phyloP scores from a whole-genome alignment of 2,329 filamentous ascomycete species.

The Ilyonectria robusta region DNA sequence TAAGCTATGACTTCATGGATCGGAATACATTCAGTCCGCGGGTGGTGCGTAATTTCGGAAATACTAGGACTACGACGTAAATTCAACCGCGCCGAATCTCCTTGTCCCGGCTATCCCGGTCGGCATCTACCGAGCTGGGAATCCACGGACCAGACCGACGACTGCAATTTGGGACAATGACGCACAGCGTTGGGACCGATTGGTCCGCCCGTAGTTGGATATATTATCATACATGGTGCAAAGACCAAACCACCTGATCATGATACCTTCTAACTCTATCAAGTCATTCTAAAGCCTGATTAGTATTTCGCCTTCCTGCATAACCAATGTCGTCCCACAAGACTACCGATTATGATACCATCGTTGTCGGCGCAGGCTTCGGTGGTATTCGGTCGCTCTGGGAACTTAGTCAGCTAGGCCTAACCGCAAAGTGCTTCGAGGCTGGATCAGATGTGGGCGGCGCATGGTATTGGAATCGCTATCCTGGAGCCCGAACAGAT shows the following conservation, averaged over 20 bases:
- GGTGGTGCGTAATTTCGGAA: neutral
- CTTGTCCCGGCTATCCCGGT: slow-evolving; percentile 7
- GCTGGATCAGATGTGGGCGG: slow-evolving; percentile 35
- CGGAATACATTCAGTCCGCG: too few species aligned
- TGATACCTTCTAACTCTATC: neutral
- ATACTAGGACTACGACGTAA: neutral
- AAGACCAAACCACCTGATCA: neutral
- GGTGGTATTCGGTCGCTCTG: slow-evolving; percentile 27
- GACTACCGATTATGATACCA: slow-evolving; percentile 13
- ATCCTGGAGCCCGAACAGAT: slow-evolving; percentile 35
- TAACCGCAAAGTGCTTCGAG: slow-evolving; percentile 27
- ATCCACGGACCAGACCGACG: neutral
- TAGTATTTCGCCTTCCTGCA: neutral
- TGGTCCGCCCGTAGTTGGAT: too few species aligned
- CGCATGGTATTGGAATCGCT: slow-evolving; percentile 38
- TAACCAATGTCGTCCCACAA: slow-evolving; percentile 1
- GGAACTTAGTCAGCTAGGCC: slow-evolving; percentile 25
- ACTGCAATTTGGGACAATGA: too few species aligned
- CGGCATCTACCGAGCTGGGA: neutral
- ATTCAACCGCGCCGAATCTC: neutral
- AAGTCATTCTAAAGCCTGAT: neutral
- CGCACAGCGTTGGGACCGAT: too few species aligned
- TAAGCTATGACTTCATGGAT: too few species aligned
- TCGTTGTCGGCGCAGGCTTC: slow-evolving; percentile 36
- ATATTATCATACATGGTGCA: neutral